Conservation (phyloP, 768 basidiomycete species). For the Mycena galericulata region DNA sequence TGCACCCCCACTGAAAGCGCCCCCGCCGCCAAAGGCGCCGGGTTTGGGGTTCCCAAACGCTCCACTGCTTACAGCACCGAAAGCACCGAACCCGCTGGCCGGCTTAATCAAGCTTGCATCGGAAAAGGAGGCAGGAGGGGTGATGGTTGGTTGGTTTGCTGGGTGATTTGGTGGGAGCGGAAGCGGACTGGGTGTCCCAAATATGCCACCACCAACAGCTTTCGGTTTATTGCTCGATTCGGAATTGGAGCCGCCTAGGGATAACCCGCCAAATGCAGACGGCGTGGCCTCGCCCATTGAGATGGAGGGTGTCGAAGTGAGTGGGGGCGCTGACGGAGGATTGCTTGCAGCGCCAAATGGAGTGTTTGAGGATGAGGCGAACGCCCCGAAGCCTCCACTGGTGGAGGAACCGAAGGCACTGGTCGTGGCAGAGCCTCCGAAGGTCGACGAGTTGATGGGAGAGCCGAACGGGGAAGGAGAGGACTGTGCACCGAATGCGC, state of each 20-base stretch:
- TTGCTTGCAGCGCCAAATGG: constrained; percentile 44
- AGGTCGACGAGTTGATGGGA: constrained; percentile 38
- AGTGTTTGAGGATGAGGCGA: constrained; percentile 43
- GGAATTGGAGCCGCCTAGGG: constrained; percentile 43
- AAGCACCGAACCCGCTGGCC: constrained; percentile 38
- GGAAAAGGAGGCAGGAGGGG: constrained; percentile 25
- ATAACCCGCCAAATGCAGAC: constrained; percentile 46
- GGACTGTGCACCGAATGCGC: constrained; percentile 44
- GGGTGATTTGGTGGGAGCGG: constrained; percentile 41
- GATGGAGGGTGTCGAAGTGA: constrained; percentile 30
- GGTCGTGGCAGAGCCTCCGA: constrained; percentile 44
- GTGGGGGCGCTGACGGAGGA: constrained; percentile 32
- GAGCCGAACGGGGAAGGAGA: constrained; percentile 40
- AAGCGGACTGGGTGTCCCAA: constrained; percentile 42
- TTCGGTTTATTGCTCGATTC: constrained; percentile 34
- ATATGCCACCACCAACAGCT: constrained; percentile 42
- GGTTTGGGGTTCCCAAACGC: constrained; percentile 49
- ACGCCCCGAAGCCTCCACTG: constrained; percentile 43
- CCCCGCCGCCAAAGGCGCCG: constrained; percentile 53
- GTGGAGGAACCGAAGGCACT: constrained; percentile 38
- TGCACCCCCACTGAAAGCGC: constrained; percentile 36
- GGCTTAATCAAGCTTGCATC: constrained; percentile 34
- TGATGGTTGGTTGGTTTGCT: constrained; percentile 32
- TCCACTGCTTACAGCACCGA: constrained; percentile 35
- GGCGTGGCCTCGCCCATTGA: constrained; percentile 48